These are phyloP conservation scores for Aspergillus bertholletiae DNA, from an alignment of 495 filamentous ascomycete genomes.

Conservation along the genomic window DNA sequence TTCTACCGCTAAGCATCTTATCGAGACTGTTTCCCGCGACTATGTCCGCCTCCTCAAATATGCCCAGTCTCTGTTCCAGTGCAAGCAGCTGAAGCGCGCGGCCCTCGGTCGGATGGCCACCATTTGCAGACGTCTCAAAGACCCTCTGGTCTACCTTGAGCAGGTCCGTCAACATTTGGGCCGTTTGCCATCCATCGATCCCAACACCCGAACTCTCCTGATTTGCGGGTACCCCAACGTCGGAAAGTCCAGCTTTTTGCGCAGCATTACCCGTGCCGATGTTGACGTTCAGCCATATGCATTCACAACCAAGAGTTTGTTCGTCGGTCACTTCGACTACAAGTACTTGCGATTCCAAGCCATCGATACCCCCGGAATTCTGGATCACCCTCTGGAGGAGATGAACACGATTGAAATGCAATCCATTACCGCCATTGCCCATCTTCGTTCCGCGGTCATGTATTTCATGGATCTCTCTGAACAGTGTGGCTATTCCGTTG, in stretches of 20 bases:
- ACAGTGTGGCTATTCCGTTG: constrained; percentile 93
- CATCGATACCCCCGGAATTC: constrained; percentile 88
- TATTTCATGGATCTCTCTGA: constrained; percentile 99
- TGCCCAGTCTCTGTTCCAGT: constrained; percentile 92
- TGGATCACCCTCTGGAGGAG: constrained; percentile 96
- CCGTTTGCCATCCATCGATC: constrained; percentile 95
- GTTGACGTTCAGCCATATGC: constrained; percentile 98
- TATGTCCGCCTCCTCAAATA: constrained; percentile 95
- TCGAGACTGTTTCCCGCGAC: constrained; percentile 91
- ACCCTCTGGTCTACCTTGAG: constrained; percentile 91
- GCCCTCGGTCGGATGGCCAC: constrained; percentile 95
- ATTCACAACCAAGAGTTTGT: constrained; percentile 96
- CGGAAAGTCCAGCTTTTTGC: constrained; percentile 92
- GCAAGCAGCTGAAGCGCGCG: constrained; percentile 88
- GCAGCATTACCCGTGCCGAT: constrained; percentile 88
- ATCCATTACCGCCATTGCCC: constrained; percentile 94
- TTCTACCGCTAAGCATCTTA: constrained; percentile 91
- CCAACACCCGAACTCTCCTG: constrained; percentile 88
- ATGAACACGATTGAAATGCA: constrained; percentile 99
- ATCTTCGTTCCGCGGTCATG: constrained; percentile 87
- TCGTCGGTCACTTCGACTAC: constrained; percentile 98
- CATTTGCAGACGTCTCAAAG: constrained; percentile 87
- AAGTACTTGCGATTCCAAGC: constrained; percentile 93
- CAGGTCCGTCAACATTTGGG: constrained; percentile 97
- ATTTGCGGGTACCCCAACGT: constrained; percentile 98